A percentile compares a stretch with the other conserved stretches of the same genome.
These are phyloP conservation scores for Mortierella hygrophila DNA, from an alignment of 192 early-diverging fungal genomes.

Conservation along the genomic window DNA sequence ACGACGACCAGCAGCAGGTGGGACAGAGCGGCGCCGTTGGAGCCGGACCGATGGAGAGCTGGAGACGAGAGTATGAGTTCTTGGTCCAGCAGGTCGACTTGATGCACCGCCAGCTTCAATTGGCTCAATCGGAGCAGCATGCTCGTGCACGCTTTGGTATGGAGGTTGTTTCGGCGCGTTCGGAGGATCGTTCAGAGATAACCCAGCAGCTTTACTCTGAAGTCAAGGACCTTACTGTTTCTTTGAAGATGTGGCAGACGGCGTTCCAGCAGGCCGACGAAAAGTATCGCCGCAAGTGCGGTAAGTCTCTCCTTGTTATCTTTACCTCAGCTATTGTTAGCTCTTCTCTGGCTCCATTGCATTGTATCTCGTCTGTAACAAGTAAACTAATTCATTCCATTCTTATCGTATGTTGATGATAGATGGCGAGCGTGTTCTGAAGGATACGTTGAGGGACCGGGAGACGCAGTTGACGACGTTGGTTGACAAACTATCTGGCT, in stretches of 20 bases:
- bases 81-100: slow-evolving; percentile 45
- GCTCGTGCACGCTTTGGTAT: neutral
- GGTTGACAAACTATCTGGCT: slow-evolving; percentile 28
- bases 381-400: neutral
- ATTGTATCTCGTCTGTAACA: neutral
- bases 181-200: slow-evolving; percentile 25
- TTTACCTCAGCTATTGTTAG: neutral
- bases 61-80: slow-evolving; percentile 48
- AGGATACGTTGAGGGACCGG: slow-evolving; percentile 42
- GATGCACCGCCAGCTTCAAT: slow-evolving; percentile 47
- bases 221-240: slow-evolving; percentile 35
- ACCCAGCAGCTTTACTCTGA: slow-evolving; percentile 32
- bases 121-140: slow-evolving; percentile 24
- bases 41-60: slow-evolving; percentile 11
- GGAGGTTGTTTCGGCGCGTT: neutral
- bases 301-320: slow-evolving; percentile 13
- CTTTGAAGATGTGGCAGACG: slow-evolving; percentile 37
- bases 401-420: neutral
- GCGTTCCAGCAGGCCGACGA: slow-evolving; percentile 37
- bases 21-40: neutral
- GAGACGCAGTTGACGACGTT: slow-evolving; percentile 39
- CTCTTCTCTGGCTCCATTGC: too few relatives aligned
- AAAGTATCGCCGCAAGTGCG: slow-evolving; percentile 48
- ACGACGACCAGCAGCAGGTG: neutral
- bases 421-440: slow-evolving; percentile 43